phyloP scores from a whole-genome alignment of 2,329 filamentous ascomycete genomes.

The Pseudogymnoascus sp. region DNA sequence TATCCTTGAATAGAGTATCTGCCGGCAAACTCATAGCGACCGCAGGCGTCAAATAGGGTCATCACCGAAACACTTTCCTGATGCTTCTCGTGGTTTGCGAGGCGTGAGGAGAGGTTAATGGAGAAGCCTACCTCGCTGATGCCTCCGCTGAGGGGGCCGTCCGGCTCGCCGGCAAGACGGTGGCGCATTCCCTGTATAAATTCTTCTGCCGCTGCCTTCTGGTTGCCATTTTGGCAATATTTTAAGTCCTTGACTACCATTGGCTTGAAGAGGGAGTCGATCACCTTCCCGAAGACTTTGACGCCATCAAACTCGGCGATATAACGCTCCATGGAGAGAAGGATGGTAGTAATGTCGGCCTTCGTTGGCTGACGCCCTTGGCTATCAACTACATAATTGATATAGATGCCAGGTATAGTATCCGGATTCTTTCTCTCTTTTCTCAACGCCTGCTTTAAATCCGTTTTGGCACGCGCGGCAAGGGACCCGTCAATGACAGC shows the following conservation, averaged over 20 bases:
- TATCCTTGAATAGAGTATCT: neutral
- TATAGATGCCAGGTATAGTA: neutral
- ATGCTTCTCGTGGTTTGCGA: neutral
- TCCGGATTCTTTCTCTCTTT: too few species aligned
- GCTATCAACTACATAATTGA: neutral
- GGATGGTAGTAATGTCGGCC: neutral
- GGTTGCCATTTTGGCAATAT: neutral
- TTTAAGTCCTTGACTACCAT: neutral
- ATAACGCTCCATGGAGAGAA: neutral
- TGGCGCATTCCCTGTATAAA: neutral
- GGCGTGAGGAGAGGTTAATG: neutral
- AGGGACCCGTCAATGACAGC: too few species aligned
- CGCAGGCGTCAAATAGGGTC: neutral
- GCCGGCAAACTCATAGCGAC: neutral
- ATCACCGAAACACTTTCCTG: neutral
- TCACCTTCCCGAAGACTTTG: neutral
- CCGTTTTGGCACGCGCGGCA: too few species aligned
- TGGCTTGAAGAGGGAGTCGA: neutral
- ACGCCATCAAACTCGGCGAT: neutral
- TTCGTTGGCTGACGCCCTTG: neutral
- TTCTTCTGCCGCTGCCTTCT: neutral
- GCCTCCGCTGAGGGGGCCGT: neutral
- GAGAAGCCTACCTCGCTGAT: neutral
- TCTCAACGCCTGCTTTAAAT: too few species aligned
- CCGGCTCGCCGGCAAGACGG: neutral